These are phyloP conservation scores for Aciculoconidium aculeatum DNA, from an alignment of 805 yeast species.

Conservation along the genomic window DNA sequence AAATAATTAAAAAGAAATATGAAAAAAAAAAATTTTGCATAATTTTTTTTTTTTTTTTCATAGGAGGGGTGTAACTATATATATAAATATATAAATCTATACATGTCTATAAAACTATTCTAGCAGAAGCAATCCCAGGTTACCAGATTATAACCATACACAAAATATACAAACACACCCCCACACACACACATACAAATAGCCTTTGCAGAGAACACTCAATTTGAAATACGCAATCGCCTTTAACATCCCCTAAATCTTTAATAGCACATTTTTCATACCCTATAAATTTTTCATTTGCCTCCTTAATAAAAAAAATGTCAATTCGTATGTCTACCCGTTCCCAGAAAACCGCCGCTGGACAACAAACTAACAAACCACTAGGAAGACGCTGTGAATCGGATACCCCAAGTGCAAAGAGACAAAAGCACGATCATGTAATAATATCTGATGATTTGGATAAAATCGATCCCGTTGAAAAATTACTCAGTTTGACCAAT, in stretches of 20 bases:
- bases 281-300: neutral
- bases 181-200: too few relatives aligned
- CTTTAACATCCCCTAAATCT: constrained; percentile 1
- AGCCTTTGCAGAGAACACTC: too few relatives aligned
- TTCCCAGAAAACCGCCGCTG: constrained; percentile 15
- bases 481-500: constrained; percentile 30
- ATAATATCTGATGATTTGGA: constrained; percentile 8
- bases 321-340: constrained; percentile 30
- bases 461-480: constrained; percentile 39
- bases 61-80: constrained; percentile 1
- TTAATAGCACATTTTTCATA: neutral
- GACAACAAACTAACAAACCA: constrained; percentile 6
- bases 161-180: too few relatives aligned
- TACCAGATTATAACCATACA: too few relatives aligned
- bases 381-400: constrained; percentile 7
- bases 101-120: too few relatives aligned
- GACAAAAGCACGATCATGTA: constrained; percentile 3
- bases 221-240: too few relatives aligned
- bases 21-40: neutral
- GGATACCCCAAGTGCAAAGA: constrained; percentile 1
- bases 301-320: constrained; percentile 6
- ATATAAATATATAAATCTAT: constrained; percentile 1
- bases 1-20: neutral
- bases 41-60: neutral
- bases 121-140: too few relatives aligned